Evolutionary conservation across 306 rosid species (phyloP).

Genomic region (Castanea mollissima): DNA sequence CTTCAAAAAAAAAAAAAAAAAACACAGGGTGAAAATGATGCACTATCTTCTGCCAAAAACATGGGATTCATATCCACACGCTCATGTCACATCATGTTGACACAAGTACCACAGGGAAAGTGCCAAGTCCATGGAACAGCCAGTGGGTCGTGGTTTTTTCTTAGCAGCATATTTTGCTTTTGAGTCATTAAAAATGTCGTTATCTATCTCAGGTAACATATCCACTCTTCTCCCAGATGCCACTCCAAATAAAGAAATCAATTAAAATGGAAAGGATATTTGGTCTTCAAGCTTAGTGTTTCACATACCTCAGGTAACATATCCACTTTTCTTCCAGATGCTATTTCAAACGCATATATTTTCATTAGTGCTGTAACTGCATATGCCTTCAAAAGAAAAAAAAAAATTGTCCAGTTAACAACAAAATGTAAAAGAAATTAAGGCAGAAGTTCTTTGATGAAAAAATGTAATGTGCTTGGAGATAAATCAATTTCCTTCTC

Average conservation of each 20-base stretch:
- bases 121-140: not conserved
- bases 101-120: not conserved
- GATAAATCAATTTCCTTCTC: not conserved
- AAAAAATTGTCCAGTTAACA: conserved; percentile 10
- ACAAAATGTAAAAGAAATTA: not conserved
- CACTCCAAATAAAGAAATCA: conserved; percentile 11
- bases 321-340: conserved; percentile 73
- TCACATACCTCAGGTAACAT: conserved; percentile 78
- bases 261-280: conserved; percentile 5
- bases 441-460: not conserved
- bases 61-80: not conserved
- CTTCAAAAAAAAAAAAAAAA: not conserved
- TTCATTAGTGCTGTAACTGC: conserved; percentile 86
- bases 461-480: not conserved
- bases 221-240: not conserved
- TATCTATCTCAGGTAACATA: no score
- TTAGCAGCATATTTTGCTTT: not conserved
- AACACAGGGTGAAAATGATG: not conserved
- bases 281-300: not conserved
- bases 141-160: not conserved
- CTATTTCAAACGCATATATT: conserved; percentile 77
- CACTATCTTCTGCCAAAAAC: not conserved
- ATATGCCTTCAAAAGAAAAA: conserved; percentile 68
- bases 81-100: not conserved
- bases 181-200: not conserved